Conservation (phyloP, 371 early-diverging fungal genomes). For the Nematocida minor region DNA sequence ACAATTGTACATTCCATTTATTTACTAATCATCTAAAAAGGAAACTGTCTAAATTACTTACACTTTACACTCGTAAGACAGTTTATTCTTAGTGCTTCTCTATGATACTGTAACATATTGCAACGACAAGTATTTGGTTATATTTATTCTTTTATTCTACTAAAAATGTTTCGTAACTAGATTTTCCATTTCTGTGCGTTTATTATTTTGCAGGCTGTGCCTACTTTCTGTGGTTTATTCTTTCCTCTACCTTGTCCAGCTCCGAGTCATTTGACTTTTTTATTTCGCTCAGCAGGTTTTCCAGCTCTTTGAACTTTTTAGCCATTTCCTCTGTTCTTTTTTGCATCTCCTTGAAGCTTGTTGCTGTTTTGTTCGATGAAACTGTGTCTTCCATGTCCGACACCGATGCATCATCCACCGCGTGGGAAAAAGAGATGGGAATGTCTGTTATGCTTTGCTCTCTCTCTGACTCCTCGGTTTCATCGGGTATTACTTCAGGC, state of each 20-base stretch:
- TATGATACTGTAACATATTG: too few relatives aligned
- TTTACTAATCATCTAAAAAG: too few relatives aligned
- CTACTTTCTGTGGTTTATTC: constrained; percentile 49
- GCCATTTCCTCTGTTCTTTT: constrained; percentile 59
- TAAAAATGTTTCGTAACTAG: too few relatives aligned
- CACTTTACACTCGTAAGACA: too few relatives aligned
- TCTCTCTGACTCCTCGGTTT: neutral
- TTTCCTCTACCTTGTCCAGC: constrained; percentile 35
- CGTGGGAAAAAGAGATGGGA: neutral
- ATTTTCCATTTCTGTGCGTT: neutral
- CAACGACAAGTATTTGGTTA: too few relatives aligned
- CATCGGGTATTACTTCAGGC: constrained; percentile 32
- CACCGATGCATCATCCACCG: constrained; percentile 24
- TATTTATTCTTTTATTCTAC: too few relatives aligned
- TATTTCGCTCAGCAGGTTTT: constrained; percentile 60
- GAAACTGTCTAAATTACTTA: too few relatives aligned
- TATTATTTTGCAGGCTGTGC: constrained; percentile 7
- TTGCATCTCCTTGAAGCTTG: constrained; percentile 63
- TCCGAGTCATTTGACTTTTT: constrained; percentile 50
- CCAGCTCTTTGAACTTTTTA: constrained; percentile 61
- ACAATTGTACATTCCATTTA: too few relatives aligned
- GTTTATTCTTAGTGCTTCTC: too few relatives aligned
- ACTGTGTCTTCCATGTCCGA: constrained; percentile 46
- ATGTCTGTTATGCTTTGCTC: neutral
- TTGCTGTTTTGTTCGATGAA: constrained; percentile 48